phyloP scores from a whole-genome alignment of 345 rosid species.

The Pistacia vera region DNA sequence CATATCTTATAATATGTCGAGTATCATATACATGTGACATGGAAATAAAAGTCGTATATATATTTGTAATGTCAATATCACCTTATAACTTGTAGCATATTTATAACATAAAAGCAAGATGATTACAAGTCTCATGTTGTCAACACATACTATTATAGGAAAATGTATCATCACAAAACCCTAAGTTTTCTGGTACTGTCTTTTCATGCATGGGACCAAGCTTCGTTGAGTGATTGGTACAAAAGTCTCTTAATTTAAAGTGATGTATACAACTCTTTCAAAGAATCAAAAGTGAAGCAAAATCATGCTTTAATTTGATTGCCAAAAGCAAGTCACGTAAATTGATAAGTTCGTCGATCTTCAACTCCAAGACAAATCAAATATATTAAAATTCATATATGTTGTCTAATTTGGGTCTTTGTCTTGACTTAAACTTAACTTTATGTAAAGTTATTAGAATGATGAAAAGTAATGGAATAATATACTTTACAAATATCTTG shows the following conservation, averaged over 20 bases:
- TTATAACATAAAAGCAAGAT: too few relatives aligned
- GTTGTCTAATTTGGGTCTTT: not conserved
- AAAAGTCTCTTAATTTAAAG: conserved; percentile 15
- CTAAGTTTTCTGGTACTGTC: not conserved
- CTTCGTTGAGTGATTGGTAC: conserved; percentile 14
- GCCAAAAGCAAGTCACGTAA: conserved; percentile 13
- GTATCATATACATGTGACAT: too few relatives aligned
- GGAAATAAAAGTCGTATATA: too few relatives aligned
- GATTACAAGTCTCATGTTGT: not conserved
- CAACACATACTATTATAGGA: too few relatives aligned
- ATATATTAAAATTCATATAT: not conserved
- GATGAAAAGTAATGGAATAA: conserved; percentile 20
- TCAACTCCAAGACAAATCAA: not conserved
- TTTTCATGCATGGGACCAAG: not conserved
- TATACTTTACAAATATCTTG: not conserved
- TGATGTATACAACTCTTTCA: not conserved
- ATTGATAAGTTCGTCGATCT: not conserved
- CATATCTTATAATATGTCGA: too few relatives aligned
- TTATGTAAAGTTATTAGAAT: conserved; percentile 3
- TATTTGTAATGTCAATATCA: too few relatives aligned
- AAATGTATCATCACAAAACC: not conserved
- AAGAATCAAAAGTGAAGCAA: not conserved
- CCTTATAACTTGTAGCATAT: too few relatives aligned
- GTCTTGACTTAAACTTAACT: conserved; percentile 14
- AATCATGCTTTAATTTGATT: conserved; percentile 23